These are phyloP conservation scores for Russula abietina DNA, from an alignment of 768 basidiomycete species.

Conservation along the genomic window DNA sequence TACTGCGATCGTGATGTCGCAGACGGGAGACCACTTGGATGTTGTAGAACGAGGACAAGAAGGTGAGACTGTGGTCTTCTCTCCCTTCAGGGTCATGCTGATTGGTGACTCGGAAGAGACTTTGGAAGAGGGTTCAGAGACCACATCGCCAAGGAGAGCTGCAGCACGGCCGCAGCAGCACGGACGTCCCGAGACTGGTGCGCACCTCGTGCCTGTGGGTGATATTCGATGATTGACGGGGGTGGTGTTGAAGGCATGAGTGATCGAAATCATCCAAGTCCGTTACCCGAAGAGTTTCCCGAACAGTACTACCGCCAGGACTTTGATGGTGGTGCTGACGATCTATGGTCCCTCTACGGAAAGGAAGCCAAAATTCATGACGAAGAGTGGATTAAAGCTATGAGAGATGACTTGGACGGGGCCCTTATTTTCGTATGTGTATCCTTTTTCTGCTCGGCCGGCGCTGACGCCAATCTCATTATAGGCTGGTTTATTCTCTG, in stretches of 20 bases:
- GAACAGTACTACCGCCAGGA: too few species aligned
- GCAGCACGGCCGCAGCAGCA: too few species aligned
- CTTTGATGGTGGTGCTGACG: background rate
- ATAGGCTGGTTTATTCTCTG: conserved; percentile 21
- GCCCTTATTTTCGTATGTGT: background rate
- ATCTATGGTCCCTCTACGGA: conserved; percentile 2
- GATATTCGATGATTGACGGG: background rate
- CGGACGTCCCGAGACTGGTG: background rate
- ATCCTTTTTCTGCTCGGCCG: background rate
- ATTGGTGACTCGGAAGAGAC: too few species aligned
- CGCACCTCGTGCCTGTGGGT: background rate
- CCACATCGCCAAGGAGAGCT: background rate
- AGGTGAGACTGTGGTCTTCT: background rate
- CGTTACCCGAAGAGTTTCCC: too few species aligned
- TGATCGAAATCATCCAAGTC: too few species aligned
- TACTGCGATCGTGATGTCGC: background rate
- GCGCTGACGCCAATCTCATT: background rate
- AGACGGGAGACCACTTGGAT: background rate
- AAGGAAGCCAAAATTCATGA: background rate
- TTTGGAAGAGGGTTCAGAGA: background rate
- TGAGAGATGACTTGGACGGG: background rate
- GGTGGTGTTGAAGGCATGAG: background rate
- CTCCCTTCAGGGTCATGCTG: background rate
- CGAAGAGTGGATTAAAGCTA: background rate
- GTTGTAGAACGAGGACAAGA: background rate